Conservation (phyloP, 345 rosid genomes). For the Acer negundo region DNA sequence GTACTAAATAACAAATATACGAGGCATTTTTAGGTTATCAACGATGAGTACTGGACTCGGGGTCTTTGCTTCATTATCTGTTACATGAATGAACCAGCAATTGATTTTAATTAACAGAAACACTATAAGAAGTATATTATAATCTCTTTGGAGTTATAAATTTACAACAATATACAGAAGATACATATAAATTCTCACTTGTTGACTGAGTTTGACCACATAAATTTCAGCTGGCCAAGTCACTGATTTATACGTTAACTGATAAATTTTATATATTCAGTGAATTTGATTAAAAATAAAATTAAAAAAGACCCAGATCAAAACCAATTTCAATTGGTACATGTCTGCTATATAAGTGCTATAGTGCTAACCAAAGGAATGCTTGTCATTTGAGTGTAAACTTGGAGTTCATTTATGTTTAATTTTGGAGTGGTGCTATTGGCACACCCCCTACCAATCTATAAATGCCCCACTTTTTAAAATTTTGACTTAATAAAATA, state of each 20-base stretch:
- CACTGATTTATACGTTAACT: background rate
- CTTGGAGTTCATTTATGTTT: slow-evolving; percentile 15
- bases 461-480: too few species aligned
- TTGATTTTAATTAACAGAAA: background rate
- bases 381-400: slow-evolving; percentile 22
- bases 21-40: background rate
- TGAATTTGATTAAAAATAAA: background rate
- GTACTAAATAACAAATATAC: background rate
- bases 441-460: too few species aligned
- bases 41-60: background rate
- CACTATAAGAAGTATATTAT: too few species aligned
- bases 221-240: background rate
- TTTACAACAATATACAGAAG: too few species aligned
- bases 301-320: too few species aligned
- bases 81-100: too few species aligned
- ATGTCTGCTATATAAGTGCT: background rate
- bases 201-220: background rate
- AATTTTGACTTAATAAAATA: too few species aligned
- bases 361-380: slow-evolving; percentile 6
- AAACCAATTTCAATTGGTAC: background rate
- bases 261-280: background rate
- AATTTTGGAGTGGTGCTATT: too few species aligned
- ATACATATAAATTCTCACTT: background rate
- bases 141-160: too few species aligned
- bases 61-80: background rate